These are phyloP conservation scores for Ceratocystis cacaofunesta DNA, from an alignment of 2,329 filamentous ascomycete species.

Conservation along the genomic window DNA sequence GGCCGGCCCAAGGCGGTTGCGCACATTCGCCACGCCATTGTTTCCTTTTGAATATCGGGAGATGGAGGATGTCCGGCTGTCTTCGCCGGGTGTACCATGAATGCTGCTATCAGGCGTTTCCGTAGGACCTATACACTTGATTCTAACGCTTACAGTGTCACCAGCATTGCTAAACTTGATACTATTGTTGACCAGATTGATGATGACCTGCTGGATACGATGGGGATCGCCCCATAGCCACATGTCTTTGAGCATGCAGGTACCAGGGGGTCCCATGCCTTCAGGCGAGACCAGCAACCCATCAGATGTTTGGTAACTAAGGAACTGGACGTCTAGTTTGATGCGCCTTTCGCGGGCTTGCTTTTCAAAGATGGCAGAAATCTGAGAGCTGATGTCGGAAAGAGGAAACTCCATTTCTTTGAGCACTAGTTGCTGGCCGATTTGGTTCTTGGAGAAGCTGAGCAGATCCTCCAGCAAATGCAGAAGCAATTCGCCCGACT, in stretches of 20 bases:
- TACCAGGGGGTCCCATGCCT: slow-evolving; percentile 47
- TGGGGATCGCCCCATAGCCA: slow-evolving; percentile 87
- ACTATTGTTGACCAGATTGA: slow-evolving; percentile 83
- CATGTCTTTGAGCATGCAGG: slow-evolving; percentile 66
- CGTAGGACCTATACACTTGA: slow-evolving; percentile 54
- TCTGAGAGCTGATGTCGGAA: slow-evolving; percentile 69
- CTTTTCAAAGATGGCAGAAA: slow-evolving; percentile 77
- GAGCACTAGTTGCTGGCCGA: slow-evolving; percentile 65
- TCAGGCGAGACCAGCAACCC: slow-evolving; percentile 28
- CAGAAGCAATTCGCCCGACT: slow-evolving; percentile 56
- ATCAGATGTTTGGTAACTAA: slow-evolving; percentile 17
- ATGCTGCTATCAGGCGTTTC: slow-evolving; percentile 23
- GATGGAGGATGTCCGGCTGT: slow-evolving; percentile 39
- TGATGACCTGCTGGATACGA: slow-evolving; percentile 79
- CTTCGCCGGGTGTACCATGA: slow-evolving; percentile 24
- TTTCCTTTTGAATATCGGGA: slow-evolving; percentile 32
- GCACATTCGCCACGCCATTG: slow-evolving; percentile 22
- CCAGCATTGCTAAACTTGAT: slow-evolving; percentile 75
- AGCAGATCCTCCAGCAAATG: slow-evolving; percentile 80
- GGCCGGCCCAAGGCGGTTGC: slow-evolving; percentile 33
- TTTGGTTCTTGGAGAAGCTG: slow-evolving; percentile 90
- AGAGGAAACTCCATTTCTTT: slow-evolving; percentile 77
- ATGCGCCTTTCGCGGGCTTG: slow-evolving; percentile 71
- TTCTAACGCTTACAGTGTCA: slow-evolving; percentile 60
- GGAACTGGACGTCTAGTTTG: slow-evolving; percentile 55